A percentile compares a stretch with the other conserved stretches of the same genome.
Evolutionary conservation across 140 eudicot genomes (phyloP).

Genomic region (Cichorium intybus): DNA sequence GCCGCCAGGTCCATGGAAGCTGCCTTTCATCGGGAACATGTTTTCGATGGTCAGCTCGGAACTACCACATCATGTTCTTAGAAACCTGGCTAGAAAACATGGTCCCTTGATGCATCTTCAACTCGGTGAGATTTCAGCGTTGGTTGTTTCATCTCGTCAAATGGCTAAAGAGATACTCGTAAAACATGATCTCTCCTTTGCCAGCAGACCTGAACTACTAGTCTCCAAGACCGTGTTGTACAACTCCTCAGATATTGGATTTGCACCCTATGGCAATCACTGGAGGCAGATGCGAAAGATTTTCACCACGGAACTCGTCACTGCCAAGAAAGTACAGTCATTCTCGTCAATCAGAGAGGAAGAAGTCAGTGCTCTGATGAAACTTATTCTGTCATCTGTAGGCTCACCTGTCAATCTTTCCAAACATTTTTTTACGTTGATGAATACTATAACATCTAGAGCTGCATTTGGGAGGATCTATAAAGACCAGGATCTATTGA

Average conservation of each 20-base stretch:
- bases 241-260: background rate
- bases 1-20: too few species aligned
- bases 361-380: background rate
- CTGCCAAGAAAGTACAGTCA: background rate
- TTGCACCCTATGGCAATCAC: background rate
- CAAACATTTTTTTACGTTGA: background rate
- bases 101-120: too few species aligned
- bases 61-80: too few species aligned
- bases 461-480: slow-evolving; percentile 19
- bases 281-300: background rate
- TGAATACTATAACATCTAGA: slow-evolving; percentile 10
- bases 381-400: background rate
- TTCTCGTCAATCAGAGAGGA: background rate
- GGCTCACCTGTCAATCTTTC: background rate
- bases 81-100: too few species aligned
- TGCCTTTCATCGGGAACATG: too few species aligned
- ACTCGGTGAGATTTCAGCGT: too few species aligned
- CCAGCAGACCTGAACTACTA: background rate
- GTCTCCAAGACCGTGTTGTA: background rate
- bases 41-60: too few species aligned
- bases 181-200: background rate
- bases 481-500: slow-evolving; percentile 9
- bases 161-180: too few species aligned
- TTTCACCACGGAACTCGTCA: background rate
- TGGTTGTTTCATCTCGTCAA: too few species aligned